Percentiles rank a stretch among this genome's conserved stretches.
phyloP scores from a whole-genome alignment of 2,329 filamentous ascomycete genomes.

The Colletotrichum australisinense region DNA sequence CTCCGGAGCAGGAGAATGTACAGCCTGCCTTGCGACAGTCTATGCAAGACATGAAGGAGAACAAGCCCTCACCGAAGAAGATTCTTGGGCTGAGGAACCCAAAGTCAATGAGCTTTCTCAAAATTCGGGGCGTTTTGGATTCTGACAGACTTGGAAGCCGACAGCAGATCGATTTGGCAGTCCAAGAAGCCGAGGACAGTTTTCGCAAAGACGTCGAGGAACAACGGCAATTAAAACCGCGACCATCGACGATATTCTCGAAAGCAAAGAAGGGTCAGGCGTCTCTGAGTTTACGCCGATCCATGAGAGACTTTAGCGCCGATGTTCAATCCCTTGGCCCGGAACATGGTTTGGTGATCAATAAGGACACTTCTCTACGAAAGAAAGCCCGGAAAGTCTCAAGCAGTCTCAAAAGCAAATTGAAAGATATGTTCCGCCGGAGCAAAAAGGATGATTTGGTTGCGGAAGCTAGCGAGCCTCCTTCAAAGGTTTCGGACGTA shows the following conservation, averaged over 20 bases:
- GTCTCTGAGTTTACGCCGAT: constrained; percentile 56
- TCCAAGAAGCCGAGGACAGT: constrained; percentile 50
- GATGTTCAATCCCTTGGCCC: constrained; percentile 45
- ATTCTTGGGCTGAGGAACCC: constrained; percentile 52
- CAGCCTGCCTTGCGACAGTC: constrained; percentile 3
- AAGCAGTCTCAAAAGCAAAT: constrained; percentile 67
- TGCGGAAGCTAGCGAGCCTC: constrained; percentile 63
- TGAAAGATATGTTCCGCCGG: constrained; percentile 68
- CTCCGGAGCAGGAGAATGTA: background rate
- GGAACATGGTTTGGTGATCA: background rate
- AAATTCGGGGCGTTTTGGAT: constrained; percentile 42
- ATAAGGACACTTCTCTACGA: constrained; percentile 47
- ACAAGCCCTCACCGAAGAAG: background rate
- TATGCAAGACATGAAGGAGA: constrained; percentile 6
- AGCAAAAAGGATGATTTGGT: constrained; percentile 51
- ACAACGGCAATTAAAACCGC: constrained; percentile 49
- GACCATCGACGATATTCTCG: constrained; percentile 58
- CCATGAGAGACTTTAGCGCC: constrained; percentile 50
- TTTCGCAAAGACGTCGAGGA: constrained; percentile 49
- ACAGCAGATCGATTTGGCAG: constrained; percentile 46
- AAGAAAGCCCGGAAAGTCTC: constrained; percentile 72
- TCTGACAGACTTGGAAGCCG: constrained; percentile 35
- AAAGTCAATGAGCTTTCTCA: constrained; percentile 67
- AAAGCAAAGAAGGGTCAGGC: constrained; percentile 48
- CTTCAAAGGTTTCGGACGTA: constrained; percentile 44